A percentile compares a stretch with the other conserved stretches of the same genome.
Evolutionary conservation across 2,329 filamentous ascomycete genomes (phyloP).

Genomic region (Aurifilum marmelostoma): DNA sequence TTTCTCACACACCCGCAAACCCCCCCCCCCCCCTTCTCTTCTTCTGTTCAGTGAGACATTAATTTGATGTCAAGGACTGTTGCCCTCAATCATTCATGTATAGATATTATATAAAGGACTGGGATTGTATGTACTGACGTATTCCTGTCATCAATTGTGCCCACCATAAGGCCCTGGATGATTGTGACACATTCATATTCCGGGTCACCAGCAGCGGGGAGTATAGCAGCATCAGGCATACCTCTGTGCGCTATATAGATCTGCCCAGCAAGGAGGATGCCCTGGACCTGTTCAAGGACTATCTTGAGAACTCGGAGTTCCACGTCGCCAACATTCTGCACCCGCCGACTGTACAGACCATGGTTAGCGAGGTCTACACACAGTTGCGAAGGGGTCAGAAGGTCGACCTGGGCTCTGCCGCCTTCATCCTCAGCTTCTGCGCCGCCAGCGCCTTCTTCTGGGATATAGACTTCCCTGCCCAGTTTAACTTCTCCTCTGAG

Average conservation of each 20-base stretch:
- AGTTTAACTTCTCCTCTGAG: constrained; percentile 28
- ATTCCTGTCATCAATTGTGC: background rate
- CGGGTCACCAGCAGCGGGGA: constrained; percentile 9
- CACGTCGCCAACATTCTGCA: constrained; percentile 29
- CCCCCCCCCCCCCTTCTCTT: background rate
- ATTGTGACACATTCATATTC: constrained; percentile 21
- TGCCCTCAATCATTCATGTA: background rate
- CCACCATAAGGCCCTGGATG: constrained; percentile 7
- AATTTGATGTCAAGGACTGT: background rate
- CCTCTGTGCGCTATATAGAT: constrained; percentile 14
- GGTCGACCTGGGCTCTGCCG: constrained; percentile 31
- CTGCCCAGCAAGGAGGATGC: constrained; percentile 31
- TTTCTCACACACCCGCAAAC: no score
- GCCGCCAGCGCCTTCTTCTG: constrained; percentile 39
- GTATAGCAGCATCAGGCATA: background rate
- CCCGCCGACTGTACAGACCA: constrained; percentile 30
- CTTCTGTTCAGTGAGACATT: background rate
- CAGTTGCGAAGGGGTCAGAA: constrained; percentile 24
- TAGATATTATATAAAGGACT: no score
- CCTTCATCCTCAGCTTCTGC: constrained; percentile 36
- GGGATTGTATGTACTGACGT: background rate
- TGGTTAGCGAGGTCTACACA: constrained; percentile 32
- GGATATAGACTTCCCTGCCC: constrained; percentile 15
- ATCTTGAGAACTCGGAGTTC: constrained; percentile 34
- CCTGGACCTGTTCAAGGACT: constrained; percentile 36